Percentiles rank a stretch among this genome's conserved stretches.
Conservation (phyloP, 352 stramenopile genomes). For the Pythium chondricola region DNA sequence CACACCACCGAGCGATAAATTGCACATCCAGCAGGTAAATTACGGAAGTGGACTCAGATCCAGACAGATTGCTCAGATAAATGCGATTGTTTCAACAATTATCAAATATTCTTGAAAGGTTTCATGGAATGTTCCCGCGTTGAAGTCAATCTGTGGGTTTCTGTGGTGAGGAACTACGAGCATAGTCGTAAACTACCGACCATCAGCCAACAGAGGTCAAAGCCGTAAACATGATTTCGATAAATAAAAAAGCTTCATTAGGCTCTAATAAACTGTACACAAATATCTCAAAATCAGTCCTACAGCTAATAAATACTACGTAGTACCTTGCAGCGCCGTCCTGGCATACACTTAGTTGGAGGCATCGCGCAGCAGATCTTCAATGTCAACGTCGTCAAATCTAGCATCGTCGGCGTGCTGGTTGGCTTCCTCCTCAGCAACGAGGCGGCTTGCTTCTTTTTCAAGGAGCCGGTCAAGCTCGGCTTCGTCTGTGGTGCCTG, state of each 20-base stretch:
- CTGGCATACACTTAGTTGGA: constrained; percentile 8
- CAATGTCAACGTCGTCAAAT: constrained; percentile 58
- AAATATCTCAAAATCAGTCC: no score
- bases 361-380: constrained; percentile 48
- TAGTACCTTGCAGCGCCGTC: no score
- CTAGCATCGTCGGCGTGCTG: constrained; percentile 21
- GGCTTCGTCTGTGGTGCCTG: constrained; percentile 19
- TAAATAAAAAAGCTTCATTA: no score
- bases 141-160: neutral
- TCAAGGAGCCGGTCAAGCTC: constrained; percentile 59
- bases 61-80: neutral
- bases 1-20: constrained; percentile 13
- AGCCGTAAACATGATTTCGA: no score
- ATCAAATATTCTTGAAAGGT: neutral
- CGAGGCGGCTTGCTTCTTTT: constrained; percentile 47
- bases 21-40: constrained; percentile 9
- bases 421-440: constrained; percentile 50
- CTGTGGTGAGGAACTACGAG: neutral
- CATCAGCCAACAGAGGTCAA: no score
- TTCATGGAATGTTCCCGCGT: neutral
- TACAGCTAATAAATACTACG: no score
- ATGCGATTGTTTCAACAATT: no score
- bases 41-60: no score
- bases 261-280: constrained; percentile 12
- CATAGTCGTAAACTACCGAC: no score